Evolutionary conservation across 768 basidiomycete species (phyloP).

Genomic region (Boletus tomentosulus): DNA sequence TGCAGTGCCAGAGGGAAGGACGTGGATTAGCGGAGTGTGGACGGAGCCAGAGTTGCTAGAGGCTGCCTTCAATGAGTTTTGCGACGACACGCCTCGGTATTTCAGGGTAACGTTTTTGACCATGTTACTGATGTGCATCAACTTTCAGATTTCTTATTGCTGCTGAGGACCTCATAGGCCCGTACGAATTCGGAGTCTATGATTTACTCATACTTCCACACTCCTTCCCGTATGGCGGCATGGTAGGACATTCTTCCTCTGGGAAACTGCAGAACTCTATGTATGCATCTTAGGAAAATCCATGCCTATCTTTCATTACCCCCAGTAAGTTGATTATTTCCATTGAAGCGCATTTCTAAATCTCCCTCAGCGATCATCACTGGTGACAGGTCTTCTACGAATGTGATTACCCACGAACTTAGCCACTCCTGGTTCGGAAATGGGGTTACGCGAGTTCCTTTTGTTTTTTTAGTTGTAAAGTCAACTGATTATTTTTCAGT

Average conservation of each 20-base stretch:
- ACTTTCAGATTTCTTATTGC: slow-evolving; percentile 61
- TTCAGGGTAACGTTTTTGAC: not conserved
- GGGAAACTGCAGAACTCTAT: not conserved
- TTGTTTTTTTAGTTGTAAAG: not conserved
- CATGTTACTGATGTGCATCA: not conserved
- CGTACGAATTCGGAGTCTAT: slow-evolving; percentile 84
- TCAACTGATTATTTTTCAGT: slow-evolving; percentile 25
- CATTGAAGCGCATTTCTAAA: not conserved
- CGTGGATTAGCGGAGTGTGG: slow-evolving; percentile 86
- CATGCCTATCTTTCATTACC: slow-evolving; percentile 83
- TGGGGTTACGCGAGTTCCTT: slow-evolving; percentile 60
- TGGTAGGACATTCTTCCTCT: slow-evolving; percentile 42
- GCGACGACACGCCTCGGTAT: slow-evolving; percentile 75
- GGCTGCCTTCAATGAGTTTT: slow-evolving; percentile 81
- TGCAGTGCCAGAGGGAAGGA: slow-evolving; percentile 50
- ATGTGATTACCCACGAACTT: slow-evolving; percentile 85
- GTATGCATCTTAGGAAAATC: slow-evolving; percentile 62
- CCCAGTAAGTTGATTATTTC: slow-evolving; percentile 53
- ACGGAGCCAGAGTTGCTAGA: slow-evolving; percentile 83
- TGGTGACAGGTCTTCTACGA: slow-evolving; percentile 81
- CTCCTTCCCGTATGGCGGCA: slow-evolving; percentile 90
- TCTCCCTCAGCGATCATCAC: slow-evolving; percentile 62
- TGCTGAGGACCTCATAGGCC: slow-evolving; percentile 65
- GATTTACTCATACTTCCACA: slow-evolving; percentile 87
- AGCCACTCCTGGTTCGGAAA: slow-evolving; percentile 92